phyloP scores from a whole-genome alignment of 208 protist genomes.

The Crithidia mellificae region DNA sequence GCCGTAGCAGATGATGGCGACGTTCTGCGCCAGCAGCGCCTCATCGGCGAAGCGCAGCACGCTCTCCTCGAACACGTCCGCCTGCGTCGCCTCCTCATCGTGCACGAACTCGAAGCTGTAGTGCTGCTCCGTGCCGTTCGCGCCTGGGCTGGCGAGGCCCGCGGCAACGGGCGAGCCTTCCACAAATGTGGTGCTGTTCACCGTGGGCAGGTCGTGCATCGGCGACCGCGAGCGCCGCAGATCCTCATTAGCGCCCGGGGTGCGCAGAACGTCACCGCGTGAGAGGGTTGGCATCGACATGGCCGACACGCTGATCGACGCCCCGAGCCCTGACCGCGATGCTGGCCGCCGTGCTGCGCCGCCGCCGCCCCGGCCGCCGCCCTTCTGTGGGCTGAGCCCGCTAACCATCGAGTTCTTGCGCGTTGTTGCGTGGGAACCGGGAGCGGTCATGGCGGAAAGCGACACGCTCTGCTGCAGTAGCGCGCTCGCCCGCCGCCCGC shows the following conservation, averaged over 20 bases:
- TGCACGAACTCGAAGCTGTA: slow-evolving; percentile 87
- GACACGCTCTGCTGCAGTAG: slow-evolving; percentile 10
- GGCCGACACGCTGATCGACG: slow-evolving; percentile 28
- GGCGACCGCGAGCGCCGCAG: not conserved
- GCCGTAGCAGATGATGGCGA: slow-evolving; percentile 86
- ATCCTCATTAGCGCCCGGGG: not conserved
- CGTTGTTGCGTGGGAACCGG: slow-evolving; percentile 1
- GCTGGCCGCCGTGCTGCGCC: slow-evolving; percentile 6
- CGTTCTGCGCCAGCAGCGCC: slow-evolving; percentile 80
- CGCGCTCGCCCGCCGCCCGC: slow-evolving; percentile 1
- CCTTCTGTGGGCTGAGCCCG: slow-evolving; percentile 1
- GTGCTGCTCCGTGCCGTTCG: slow-evolving; percentile 61
- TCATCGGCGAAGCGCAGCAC: slow-evolving; percentile 80
- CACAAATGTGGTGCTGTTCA: not conserved
- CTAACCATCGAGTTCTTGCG: slow-evolving; percentile 21
- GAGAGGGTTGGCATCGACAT: slow-evolving; percentile 20
- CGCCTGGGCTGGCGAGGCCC: not conserved
- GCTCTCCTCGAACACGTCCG: slow-evolving; percentile 91
- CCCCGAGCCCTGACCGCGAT: slow-evolving; percentile 21
- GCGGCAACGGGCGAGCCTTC: not conserved
- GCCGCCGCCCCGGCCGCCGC: not conserved
- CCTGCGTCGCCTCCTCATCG: slow-evolving; percentile 77
- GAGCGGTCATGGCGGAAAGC: slow-evolving; percentile 11
- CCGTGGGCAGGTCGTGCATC: not conserved
- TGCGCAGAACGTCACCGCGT: not conserved